Evolutionary conservation across 2,329 filamentous ascomycete species (phyloP).

Genomic region (Fusarium musae): DNA sequence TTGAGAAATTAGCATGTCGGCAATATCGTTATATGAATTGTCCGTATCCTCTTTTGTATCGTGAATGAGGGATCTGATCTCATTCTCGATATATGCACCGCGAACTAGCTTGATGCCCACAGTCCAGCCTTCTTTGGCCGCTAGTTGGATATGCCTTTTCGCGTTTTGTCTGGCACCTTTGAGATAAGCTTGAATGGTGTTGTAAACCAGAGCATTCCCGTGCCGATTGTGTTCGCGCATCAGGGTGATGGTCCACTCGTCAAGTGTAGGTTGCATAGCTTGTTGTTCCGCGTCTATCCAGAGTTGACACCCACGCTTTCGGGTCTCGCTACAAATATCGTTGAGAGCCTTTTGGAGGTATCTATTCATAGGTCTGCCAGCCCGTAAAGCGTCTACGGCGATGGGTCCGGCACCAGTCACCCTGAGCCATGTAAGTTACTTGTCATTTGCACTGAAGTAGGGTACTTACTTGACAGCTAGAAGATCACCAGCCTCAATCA

Average conservation of each 20-base stretch:
- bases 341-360: conserved; percentile 54
- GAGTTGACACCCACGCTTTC: conserved; percentile 51
- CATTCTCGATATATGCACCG: conserved; percentile 64
- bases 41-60: conserved; percentile 65
- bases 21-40: conserved; percentile 60
- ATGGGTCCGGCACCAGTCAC: conserved; percentile 55
- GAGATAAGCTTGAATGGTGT: conserved; percentile 68
- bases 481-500: conserved; percentile 63
- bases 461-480: conserved; percentile 65
- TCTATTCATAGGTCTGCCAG: conserved; percentile 47
- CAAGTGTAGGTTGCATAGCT: conserved; percentile 53
- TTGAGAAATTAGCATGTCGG: conserved; percentile 57
- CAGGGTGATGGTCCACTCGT: conserved; percentile 46
- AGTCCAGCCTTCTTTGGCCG: conserved; percentile 60
- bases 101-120: conserved; percentile 67
- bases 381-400: conserved; percentile 52
- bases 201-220: conserved; percentile 51
- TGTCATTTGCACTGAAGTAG: accelerated
- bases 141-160: conserved; percentile 57
- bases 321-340: conserved; percentile 52
- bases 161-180: conserved; percentile 57
- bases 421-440: conserved; percentile 34
- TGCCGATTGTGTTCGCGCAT: conserved; percentile 54
- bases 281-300: conserved; percentile 60
- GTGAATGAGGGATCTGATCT: conserved; percentile 60